Evolutionary conservation across 331 rosid species (phyloP).

Genomic region (Dryas integrifolia): DNA sequence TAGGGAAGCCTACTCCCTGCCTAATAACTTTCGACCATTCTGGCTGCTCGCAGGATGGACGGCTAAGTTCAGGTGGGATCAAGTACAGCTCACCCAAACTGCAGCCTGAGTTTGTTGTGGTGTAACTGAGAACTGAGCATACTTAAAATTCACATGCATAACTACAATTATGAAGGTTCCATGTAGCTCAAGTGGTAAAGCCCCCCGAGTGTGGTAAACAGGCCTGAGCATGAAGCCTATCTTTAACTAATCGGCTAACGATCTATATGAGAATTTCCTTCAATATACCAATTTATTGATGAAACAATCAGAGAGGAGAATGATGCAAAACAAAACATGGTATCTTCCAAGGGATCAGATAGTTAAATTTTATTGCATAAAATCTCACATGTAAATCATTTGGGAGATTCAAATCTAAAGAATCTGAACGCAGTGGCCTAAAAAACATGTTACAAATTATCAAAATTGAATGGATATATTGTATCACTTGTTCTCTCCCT

Average conservation of each 20-base stretch:
- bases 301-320: background rate
- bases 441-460: constrained; percentile 22
- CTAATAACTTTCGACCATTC: background rate
- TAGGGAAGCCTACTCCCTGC: too few relatives aligned
- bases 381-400: constrained; percentile 22
- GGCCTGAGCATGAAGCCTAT: background rate
- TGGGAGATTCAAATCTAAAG: constrained; percentile 28
- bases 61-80: background rate
- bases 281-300: too few relatives aligned
- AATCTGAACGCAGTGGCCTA: constrained; percentile 21
- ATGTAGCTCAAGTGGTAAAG: background rate
- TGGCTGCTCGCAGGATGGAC: background rate
- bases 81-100: constrained; percentile 1
- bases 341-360: background rate
- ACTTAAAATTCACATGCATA: background rate
- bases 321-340: background rate
- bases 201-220: background rate
- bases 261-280: too few relatives aligned
- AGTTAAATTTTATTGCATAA: constrained; percentile 22
- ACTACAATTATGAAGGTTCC: background rate
- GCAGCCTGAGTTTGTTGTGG: background rate
- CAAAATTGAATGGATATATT: constrained; percentile 19
- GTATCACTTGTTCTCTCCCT: constrained; percentile 26
- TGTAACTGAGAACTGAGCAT: background rate
- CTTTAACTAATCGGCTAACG: background rate